Percentiles rank a stretch among this genome's conserved stretches.
phyloP scores from a whole-genome alignment of 495 filamentous ascomycete species.

The Amphirosellinia nigrospora region DNA sequence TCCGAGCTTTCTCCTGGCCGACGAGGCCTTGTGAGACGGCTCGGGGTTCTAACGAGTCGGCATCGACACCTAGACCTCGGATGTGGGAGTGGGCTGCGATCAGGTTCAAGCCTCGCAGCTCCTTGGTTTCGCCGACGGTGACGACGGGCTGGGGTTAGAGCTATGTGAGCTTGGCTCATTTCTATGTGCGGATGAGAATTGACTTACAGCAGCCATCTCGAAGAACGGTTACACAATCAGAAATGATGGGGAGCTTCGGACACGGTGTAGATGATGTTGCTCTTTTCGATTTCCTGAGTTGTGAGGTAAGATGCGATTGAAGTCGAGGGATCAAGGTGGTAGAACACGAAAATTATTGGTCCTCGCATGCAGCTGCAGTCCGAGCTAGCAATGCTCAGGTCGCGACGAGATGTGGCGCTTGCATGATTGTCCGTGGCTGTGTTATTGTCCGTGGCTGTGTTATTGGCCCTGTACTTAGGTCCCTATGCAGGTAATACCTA shows the following conservation, averaged over 20 bases:
- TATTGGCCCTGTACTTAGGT: background rate
- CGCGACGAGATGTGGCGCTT: constrained; percentile 27
- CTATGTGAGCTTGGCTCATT: constrained; percentile 29
- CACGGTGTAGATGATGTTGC: background rate
- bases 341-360: constrained; percentile 27
- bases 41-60: constrained; percentile 86
- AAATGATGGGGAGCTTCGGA: background rate
- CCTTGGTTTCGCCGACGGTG: constrained; percentile 91
- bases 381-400: constrained; percentile 4
- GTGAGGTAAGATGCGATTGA: constrained; percentile 5
- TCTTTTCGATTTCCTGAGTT: background rate
- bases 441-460: constrained; percentile 8
- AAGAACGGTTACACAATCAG: background rate
- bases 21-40: constrained; percentile 93
- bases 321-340: background rate
- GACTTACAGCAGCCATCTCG: constrained; percentile 25
- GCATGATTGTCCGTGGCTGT: constrained; percentile 3
- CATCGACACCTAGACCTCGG: constrained; percentile 90
- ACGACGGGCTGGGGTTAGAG: constrained; percentile 71
- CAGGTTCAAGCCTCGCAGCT: constrained; percentile 91
- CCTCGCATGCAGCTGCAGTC: constrained; percentile 11
- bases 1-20: constrained; percentile 93
- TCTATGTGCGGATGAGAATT: constrained; percentile 14
- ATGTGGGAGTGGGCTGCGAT: constrained; percentile 99
- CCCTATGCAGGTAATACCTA: background rate